Percentiles rank a stretch among this genome's conserved stretches.
phyloP scores from a whole-genome alignment of 805 yeast genomes.

The Monosporozyma solicola region DNA sequence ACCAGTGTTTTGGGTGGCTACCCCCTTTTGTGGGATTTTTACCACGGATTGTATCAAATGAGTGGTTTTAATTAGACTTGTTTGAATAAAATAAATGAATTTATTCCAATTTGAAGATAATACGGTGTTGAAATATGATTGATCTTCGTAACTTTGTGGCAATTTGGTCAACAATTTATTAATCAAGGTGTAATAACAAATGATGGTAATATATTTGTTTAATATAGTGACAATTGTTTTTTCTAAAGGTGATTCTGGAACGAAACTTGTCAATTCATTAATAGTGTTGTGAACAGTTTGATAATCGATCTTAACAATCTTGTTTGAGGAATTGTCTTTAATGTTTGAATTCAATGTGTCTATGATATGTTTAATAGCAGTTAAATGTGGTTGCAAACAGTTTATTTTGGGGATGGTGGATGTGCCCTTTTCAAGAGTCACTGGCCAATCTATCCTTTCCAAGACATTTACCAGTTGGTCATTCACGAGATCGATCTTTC shows the following conservation, averaged over 20 bases:
- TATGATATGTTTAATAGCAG: neutral
- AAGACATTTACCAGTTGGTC: neutral
- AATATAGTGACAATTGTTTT: constrained; percentile 1
- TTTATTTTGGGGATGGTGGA: neutral
- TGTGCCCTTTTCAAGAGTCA: neutral
- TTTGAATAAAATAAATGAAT: constrained; percentile 18
- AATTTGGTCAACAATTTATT: constrained; percentile 12
- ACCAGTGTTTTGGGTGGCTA: neutral
- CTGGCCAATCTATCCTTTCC: neutral
- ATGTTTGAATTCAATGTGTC: neutral
- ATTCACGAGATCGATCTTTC: neutral
- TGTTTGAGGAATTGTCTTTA: neutral
- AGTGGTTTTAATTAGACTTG: neutral
- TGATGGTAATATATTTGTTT: constrained; percentile 11
- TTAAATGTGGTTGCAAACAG: neutral
- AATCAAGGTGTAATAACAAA: constrained; percentile 18
- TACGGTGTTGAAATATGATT: constrained; percentile 14
- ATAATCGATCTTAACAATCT: neutral
- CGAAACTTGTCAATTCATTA: neutral
- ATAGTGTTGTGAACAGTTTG: neutral
- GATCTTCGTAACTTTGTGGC: constrained; percentile 15
- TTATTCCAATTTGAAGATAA: constrained; percentile 11
- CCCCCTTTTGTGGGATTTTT: neutral
- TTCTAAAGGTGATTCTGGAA: neutral
- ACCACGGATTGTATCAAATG: neutral